Base-by-base conservation (phyloP, 176 grass and related monocot species). In the Pontederia crassipes region DNA sequence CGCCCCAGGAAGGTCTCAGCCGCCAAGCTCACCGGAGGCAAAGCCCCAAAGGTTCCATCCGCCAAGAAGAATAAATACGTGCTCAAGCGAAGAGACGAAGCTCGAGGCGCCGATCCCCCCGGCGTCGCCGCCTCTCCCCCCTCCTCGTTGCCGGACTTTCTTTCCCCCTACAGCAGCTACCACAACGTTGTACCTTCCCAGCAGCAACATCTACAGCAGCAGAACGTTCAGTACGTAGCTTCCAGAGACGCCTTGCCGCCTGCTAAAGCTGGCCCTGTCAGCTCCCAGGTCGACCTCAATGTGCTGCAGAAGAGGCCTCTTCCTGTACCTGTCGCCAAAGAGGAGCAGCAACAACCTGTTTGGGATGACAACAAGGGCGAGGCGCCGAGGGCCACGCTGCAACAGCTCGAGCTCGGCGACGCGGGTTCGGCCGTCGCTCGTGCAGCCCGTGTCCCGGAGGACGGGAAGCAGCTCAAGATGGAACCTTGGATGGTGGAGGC, bases 41-140 rank as follows among this genome's bases (percentile, higher is more conserved):
- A 73, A n/a, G 70, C 70, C 18, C 64, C 81, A 52, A 82, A 75
- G 57, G 11, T 48, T 57, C 67, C 76, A 51, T 49, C 71, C 51
- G 59, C 56, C 71, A 88, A 89, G 76, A 90, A 91, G 71, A 81
- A 93, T 74, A 89, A 93, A 69, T 92, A 92, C 77, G 62, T 92
- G 35, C 82, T 98, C 45, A 98, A 98, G 79, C 87, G 84, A 32
- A 83, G 94, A n/a, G 82, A 98, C 4, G 79, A 83, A 9, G 6
- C 32, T 2, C 47, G 12, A 11, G 24, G 15, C 7, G 14, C 10
- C 17, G 45, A 46, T 11, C 59, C 24, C 9, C 20, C 8, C 29
- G 56, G n/a, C 48, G 2, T 20, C n/a, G 20, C 35, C 13, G 57
- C 13, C 57, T 28, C 26, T 35, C 47, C 57, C 9, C 14, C 12